phyloP scores from a whole-genome alignment of 352 stramenopile species.

The Phytophthora rubi region DNA sequence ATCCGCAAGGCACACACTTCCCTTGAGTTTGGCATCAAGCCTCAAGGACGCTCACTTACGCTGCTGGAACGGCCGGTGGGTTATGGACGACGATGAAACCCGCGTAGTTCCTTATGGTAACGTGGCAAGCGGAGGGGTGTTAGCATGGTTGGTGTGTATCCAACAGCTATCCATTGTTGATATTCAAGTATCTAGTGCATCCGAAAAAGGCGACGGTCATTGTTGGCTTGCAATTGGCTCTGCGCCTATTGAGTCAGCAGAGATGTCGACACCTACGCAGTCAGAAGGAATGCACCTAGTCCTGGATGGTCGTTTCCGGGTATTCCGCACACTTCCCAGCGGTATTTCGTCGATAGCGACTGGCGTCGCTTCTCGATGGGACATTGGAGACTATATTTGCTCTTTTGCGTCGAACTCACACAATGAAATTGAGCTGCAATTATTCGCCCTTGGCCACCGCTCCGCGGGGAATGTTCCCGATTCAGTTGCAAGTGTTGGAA shows the following conservation, averaged over 20 bases:
- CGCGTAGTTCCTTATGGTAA: neutral
- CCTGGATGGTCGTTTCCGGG: neutral
- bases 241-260: neutral
- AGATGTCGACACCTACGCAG: neutral
- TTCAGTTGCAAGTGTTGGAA: too few relatives aligned
- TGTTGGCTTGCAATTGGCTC: neutral
- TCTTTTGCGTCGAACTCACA: neutral
- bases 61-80: neutral
- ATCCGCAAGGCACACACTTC: neutral
- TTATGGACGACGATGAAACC: neutral
- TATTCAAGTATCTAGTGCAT: neutral
- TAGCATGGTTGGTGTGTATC: neutral
- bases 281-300: neutral
- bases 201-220: neutral
- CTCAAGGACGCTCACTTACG: neutral
- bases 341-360: neutral
- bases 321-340: neutral
- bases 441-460: neutral
- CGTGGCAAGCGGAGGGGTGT: neutral
- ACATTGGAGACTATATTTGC: neutral
- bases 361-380: neutral
- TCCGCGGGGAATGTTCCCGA: too few relatives aligned
- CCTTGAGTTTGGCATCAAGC: neutral
- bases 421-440: neutral
- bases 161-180: neutral